Conservation (phyloP, 202 grass and related monocot species). For the Digitaria exilis region DNA sequence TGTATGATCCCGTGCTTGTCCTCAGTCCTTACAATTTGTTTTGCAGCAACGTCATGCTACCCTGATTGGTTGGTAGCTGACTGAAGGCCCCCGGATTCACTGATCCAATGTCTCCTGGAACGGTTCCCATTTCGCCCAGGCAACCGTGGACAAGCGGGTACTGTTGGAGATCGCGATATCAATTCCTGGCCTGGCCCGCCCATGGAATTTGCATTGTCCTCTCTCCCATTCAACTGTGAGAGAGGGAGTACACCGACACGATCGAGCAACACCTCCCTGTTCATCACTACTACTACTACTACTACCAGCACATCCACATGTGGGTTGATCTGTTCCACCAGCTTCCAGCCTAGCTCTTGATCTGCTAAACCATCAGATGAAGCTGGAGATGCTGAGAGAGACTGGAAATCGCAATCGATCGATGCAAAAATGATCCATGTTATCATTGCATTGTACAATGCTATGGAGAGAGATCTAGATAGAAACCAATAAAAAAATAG, state of each 20-base stretch:
- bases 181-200: background rate
- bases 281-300: background rate
- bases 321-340: background rate
- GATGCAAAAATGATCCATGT: background rate
- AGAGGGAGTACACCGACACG: slow-evolving; percentile 13
- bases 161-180: background rate
- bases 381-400: background rate
- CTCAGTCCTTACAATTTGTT: no score
- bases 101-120: background rate
- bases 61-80: background rate
- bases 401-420: background rate
- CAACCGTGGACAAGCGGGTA: background rate
- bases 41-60: background rate
- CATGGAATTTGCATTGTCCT: background rate
- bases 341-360: background rate
- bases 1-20: background rate
- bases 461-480: background rate
- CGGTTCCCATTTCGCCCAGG: background rate
- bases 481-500: slow-evolving; percentile 31
- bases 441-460: background rate
- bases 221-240: background rate
- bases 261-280: slow-evolving; percentile 3
- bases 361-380: background rate
- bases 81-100: background rate
- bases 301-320: background rate